Percentiles rank a stretch among this genome's conserved stretches.
phyloP scores from a whole-genome alignment of 2,329 filamentous ascomycete species.

The Pseudocercospora crystallina region DNA sequence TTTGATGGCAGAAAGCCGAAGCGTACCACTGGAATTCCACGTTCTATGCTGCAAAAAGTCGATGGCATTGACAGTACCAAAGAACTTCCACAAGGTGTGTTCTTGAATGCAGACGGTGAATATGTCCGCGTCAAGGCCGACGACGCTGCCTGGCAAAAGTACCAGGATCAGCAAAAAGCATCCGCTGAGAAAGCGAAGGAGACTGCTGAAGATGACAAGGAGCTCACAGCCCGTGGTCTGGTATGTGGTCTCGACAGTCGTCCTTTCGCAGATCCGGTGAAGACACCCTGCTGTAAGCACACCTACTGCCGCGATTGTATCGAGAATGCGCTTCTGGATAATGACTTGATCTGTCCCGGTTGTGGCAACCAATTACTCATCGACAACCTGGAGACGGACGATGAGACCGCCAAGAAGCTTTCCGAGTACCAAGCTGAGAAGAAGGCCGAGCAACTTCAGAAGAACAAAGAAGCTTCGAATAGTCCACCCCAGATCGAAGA shows the following conservation, averaged over 20 bases:
- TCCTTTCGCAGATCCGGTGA: conserved; percentile 97
- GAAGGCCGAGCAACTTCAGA: conserved; percentile 45
- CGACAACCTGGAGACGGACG: conserved; percentile 82
- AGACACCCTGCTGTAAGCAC: conserved; percentile 96
- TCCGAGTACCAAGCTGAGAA: conserved; percentile 67
- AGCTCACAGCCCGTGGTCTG: conserved; percentile 81
- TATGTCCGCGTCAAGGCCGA: conserved; percentile 96
- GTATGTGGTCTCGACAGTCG: conserved; percentile 96
- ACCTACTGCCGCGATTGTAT: conserved; percentile 99
- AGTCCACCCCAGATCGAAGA: conserved; percentile 28
- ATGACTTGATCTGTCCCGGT: conserved; percentile 91
- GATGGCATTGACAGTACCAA: conserved; percentile 77
- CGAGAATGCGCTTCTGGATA: conserved; percentile 96
- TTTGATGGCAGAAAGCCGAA: conserved; percentile 94
- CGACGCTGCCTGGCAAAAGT: conserved; percentile 94
- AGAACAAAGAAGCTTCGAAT: conserved; percentile 42
- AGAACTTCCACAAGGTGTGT: conserved; percentile 83
- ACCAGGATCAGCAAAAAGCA: conserved; percentile 89
- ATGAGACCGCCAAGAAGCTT: conserved; percentile 84
- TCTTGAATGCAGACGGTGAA: conserved; percentile 96
- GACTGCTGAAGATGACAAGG: conserved; percentile 75
- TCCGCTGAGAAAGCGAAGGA: conserved; percentile 75
- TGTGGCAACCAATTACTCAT: conserved; percentile 91
- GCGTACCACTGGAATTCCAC: conserved; percentile 93
- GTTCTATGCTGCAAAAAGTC: conserved; percentile 91